These are phyloP conservation scores for Sequoia sempervirens DNA, from an alignment of 75 land plant genomes.

Conservation along the genomic window DNA sequence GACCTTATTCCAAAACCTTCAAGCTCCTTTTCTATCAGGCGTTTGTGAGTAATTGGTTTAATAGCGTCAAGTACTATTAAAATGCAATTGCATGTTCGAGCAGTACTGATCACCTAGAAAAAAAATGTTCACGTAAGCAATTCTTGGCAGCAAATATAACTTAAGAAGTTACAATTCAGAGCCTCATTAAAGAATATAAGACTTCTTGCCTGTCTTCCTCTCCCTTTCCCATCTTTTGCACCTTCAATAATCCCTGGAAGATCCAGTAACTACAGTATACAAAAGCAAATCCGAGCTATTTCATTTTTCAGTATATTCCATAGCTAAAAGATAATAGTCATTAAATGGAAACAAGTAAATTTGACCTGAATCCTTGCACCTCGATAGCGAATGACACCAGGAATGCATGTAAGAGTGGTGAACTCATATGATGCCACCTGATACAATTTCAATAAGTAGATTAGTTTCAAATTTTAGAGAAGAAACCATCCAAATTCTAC, in stretches of 20 bases:
- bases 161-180: background rate
- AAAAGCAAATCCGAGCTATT: background rate
- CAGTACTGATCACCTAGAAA: conserved; percentile 95
- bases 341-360: background rate
- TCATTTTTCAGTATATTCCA: background rate
- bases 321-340: background rate
- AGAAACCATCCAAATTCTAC: background rate
- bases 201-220: conserved; percentile 93
- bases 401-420: conserved; percentile 97
- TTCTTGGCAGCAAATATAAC: background rate
- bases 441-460: background rate
- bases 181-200: background rate
- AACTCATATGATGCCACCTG: conserved; percentile 99
- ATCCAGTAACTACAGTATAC: conserved; percentile 78
- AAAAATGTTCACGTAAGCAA: background rate
- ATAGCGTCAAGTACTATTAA: conserved; percentile 99
- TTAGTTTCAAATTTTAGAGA: background rate
- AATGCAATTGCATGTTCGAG: conserved; percentile 98
- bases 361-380: conserved; percentile 98
- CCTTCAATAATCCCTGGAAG: conserved; percentile 99
- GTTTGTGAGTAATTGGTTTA: conserved; percentile 98
- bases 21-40: conserved; percentile 98
- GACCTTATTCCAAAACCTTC: conserved; percentile 99
- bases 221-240: conserved; percentile 99
- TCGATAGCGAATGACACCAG: conserved; percentile 91